These are phyloP conservation scores for Phytophthora boehmeriae DNA, from an alignment of 352 stramenopile species.

Conservation along the genomic window DNA sequence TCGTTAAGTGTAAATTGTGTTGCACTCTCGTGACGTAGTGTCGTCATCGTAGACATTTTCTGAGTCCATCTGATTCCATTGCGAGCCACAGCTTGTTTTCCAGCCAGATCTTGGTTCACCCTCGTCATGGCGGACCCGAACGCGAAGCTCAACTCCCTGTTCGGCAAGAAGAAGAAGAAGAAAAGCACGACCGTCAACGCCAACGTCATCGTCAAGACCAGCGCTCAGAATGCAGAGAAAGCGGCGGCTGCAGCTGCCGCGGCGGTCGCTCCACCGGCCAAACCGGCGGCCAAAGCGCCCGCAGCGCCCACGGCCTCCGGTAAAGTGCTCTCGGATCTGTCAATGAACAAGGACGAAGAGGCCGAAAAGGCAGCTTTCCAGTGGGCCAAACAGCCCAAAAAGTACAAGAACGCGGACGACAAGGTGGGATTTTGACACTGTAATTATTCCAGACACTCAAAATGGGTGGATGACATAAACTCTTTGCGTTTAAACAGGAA, in stretches of 20 bases:
- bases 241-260: conserved; percentile 31
- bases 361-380: conserved; percentile 64
- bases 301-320: conserved; percentile 25
- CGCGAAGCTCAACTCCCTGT: conserved; percentile 83
- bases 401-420: conserved; percentile 73
- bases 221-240: conserved; percentile 38
- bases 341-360: conserved; percentile 54
- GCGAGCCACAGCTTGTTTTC: conserved; percentile 18
- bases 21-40: too few relatives aligned
- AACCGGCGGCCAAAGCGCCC: conserved; percentile 14
- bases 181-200: conserved; percentile 81
- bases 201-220: conserved; percentile 78
- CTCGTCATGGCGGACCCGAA: conserved; percentile 47
- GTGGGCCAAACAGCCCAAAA: conserved; percentile 87
- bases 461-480: neutral
- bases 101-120: conserved; percentile 1
- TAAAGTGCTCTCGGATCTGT: conserved; percentile 73
- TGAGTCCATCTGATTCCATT: too few relatives aligned
- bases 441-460: neutral
- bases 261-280: conserved; percentile 21
- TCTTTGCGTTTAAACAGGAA: conserved; percentile 32
- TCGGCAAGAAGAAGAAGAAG: conserved; percentile 88
- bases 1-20: too few relatives aligned
- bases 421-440: conserved; percentile 21
- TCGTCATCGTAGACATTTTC: too few relatives aligned